These are phyloP conservation scores for Metschnikowia matae DNA, from an alignment of 805 yeast genomes.

Conservation along the genomic window DNA sequence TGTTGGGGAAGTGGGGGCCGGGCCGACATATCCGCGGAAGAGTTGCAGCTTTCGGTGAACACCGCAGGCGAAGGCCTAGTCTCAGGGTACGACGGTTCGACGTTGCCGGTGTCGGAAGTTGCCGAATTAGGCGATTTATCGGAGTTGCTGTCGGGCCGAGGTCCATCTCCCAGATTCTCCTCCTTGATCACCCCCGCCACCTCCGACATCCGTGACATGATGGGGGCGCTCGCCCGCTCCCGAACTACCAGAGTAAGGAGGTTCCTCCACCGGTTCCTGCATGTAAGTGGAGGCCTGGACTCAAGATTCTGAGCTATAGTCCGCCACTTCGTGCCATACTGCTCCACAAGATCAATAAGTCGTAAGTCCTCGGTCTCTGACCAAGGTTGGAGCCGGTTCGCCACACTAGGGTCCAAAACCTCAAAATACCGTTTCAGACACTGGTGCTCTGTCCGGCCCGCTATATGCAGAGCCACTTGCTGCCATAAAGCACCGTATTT, in stretches of 20 bases:
- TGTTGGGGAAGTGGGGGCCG: background rate
- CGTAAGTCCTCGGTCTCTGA: slow-evolving; percentile 66
- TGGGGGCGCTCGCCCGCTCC: slow-evolving; percentile 53
- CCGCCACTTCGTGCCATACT: slow-evolving; percentile 86
- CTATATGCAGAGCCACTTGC: slow-evolving; percentile 68
- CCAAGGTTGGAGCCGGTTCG: slow-evolving; percentile 80
- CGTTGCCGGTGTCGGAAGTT: too few relatives aligned
- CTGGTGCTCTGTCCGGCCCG: slow-evolving; percentile 90
- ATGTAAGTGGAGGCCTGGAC: slow-evolving; percentile 82
- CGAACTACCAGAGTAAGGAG: slow-evolving; percentile 71
- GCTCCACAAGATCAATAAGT: slow-evolving; percentile 62
- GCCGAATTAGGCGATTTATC: background rate
- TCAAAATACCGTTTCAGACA: slow-evolving; percentile 90
- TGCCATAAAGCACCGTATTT: slow-evolving; percentile 83
- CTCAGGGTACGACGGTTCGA: too few relatives aligned
- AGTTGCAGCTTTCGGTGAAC: too few relatives aligned
- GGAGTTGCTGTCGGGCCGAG: background rate
- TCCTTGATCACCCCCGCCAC: slow-evolving; percentile 5
- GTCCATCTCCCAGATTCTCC: background rate
- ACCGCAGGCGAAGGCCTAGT: too few relatives aligned
- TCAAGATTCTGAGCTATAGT: slow-evolving; percentile 66
- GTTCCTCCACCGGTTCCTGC: slow-evolving; percentile 91
- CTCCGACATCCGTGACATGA: slow-evolving; percentile 57
- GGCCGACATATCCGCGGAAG: background rate
- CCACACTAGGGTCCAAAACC: slow-evolving; percentile 77